Conservation (phyloP, 768 basidiomycete species). For the Coprinopsis marcescibilis region DNA sequence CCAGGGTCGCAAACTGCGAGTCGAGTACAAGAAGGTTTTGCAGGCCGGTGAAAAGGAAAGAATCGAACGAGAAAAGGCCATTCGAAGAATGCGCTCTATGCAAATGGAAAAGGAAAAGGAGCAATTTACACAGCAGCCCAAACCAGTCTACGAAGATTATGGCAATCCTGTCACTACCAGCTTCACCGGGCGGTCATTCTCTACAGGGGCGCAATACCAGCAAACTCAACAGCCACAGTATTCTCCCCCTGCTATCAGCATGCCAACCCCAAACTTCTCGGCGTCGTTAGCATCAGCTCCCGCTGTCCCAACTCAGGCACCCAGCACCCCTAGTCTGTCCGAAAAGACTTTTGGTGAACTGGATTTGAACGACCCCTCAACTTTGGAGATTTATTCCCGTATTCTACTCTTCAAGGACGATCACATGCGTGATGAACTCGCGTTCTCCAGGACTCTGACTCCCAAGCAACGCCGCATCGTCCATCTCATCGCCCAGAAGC, state of each 20-base stretch:
- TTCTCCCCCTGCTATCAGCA: slow-evolving; percentile 55
- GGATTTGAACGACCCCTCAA: slow-evolving; percentile 93
- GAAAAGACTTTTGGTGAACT: slow-evolving; percentile 72
- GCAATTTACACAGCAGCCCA: slow-evolving; percentile 39
- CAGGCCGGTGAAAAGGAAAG: slow-evolving; percentile 98
- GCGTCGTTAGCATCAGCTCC: slow-evolving; percentile 45
- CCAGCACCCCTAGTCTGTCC: slow-evolving; percentile 56
- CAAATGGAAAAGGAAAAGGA: slow-evolving; percentile 79
- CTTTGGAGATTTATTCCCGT: slow-evolving; percentile 95
- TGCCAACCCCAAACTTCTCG: slow-evolving; percentile 40
- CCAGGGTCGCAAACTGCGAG: slow-evolving; percentile 93
- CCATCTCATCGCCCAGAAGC: slow-evolving; percentile 93
- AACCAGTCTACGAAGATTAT: slow-evolving; percentile 68
- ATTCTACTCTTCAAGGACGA: slow-evolving; percentile 97
- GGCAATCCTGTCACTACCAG: slow-evolving; percentile 53
- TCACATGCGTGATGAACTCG: slow-evolving; percentile 93
- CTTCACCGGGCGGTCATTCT: slow-evolving; percentile 72
- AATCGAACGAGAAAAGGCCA: slow-evolving; percentile 97
- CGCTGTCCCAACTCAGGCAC: slow-evolving; percentile 42
- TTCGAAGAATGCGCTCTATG: slow-evolving; percentile 96
- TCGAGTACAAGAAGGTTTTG: slow-evolving; percentile 99
- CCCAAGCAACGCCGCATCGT: slow-evolving; percentile 89
- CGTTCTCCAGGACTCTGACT: slow-evolving; percentile 83
- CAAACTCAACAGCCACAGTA: slow-evolving; percentile 50
- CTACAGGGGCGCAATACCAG: slow-evolving; percentile 55